Percentiles rank a stretch among this genome's conserved stretches.
Evolutionary conservation across 257 asterid genomes (phyloP).

Genomic region (Paulownia fortunei): DNA sequence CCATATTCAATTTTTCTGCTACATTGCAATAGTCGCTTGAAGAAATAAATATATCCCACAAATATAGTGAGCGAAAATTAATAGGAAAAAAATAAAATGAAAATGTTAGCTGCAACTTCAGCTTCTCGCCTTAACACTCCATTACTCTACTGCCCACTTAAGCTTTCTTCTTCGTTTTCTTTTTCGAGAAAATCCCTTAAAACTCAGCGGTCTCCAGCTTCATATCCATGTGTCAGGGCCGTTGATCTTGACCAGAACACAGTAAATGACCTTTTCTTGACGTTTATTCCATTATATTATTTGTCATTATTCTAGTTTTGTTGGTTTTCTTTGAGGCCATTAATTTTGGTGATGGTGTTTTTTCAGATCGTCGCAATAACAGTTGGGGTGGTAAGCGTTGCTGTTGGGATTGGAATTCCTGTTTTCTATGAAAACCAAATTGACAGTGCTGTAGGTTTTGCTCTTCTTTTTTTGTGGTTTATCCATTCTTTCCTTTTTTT

Average conservation of each 20-base stretch:
- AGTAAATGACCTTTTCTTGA: constrained; percentile 29
- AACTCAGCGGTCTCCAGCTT: constrained; percentile 46
- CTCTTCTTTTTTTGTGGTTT: neutral
- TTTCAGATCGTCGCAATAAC: constrained; percentile 78
- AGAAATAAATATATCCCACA: neutral
- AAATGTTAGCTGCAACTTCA: constrained; percentile 60
- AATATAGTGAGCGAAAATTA: neutral
- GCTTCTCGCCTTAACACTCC: constrained; percentile 68
- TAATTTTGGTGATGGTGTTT: constrained; percentile 15
- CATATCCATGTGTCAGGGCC: constrained; percentile 81
- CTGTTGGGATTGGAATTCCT: constrained; percentile 92
- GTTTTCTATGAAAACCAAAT: constrained; percentile 89
- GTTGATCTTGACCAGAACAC: constrained; percentile 93
- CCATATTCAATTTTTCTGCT: neutral
- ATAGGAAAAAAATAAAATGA: constrained; percentile 9
- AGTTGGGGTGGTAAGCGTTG: constrained; percentile 84
- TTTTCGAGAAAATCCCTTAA: constrained; percentile 42
- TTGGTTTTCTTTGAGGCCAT: neutral
- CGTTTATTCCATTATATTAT: neutral
- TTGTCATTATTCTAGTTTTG: neutral
- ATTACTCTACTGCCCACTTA: constrained; percentile 59
- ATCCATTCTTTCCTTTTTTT: neutral
- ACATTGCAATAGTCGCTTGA: neutral
- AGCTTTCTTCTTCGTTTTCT: constrained; percentile 46
- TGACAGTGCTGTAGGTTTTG: constrained; percentile 72